These are phyloP conservation scores for Boletellus sp. DNA, from an alignment of 768 basidiomycete species.

Conservation along the genomic window DNA sequence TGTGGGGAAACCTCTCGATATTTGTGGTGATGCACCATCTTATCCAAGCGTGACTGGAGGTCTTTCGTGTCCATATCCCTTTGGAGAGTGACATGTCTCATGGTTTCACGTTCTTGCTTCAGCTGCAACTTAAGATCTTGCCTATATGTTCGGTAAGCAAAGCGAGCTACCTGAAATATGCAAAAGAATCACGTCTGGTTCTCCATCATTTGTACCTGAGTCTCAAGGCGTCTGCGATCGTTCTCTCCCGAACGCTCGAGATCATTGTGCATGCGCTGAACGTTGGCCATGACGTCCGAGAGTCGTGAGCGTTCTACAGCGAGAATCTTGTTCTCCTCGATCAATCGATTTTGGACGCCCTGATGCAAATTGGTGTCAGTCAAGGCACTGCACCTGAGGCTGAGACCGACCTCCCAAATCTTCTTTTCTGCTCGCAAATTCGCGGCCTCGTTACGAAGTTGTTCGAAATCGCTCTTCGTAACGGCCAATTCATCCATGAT, in stretches of 20 bases:
- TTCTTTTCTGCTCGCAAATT: slow-evolving; percentile 92
- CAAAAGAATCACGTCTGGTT: slow-evolving; percentile 61
- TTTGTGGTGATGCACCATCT: slow-evolving; percentile 44
- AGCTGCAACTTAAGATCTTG: slow-evolving; percentile 72
- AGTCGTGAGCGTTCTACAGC: slow-evolving; percentile 80
- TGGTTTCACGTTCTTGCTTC: slow-evolving; percentile 66
- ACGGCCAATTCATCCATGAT: slow-evolving; percentile 62
- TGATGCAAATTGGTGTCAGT: slow-evolving; percentile 29
- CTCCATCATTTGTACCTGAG: slow-evolving; percentile 73
- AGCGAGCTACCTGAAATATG: not conserved
- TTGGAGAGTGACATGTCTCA: slow-evolving; percentile 72
- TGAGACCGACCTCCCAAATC: slow-evolving; percentile 77
- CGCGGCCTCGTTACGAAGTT: slow-evolving; percentile 79
- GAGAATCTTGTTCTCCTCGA: slow-evolving; percentile 80
- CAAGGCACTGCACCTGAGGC: not conserved
- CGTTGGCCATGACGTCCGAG: slow-evolving; percentile 82
- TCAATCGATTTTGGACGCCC: slow-evolving; percentile 76
- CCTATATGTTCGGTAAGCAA: slow-evolving; percentile 35
- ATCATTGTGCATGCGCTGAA: slow-evolving; percentile 89
- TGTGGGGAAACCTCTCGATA: not conserved
- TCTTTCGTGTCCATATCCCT: slow-evolving; percentile 80
- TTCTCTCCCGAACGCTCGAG: slow-evolving; percentile 80
- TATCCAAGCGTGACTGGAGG: slow-evolving; percentile 68
- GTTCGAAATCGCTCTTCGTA: slow-evolving; percentile 61
- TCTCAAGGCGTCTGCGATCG: slow-evolving; percentile 77